Percentiles rank a stretch among this genome's conserved stretches.
Conservation (phyloP, 2,329 filamentous ascomycete genomes). For the Cercospora canescens region DNA sequence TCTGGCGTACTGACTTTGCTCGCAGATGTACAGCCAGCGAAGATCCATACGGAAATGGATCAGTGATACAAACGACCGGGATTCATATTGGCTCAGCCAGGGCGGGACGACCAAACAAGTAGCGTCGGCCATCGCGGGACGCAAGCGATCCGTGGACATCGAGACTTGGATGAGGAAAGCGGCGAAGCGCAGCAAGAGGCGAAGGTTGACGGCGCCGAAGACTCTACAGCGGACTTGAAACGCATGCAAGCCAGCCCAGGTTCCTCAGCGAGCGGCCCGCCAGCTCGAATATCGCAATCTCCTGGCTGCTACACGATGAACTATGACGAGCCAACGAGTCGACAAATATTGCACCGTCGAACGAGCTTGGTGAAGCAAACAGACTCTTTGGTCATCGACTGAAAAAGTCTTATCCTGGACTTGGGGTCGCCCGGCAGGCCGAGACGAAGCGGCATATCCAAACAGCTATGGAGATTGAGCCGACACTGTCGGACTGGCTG, state of each 20-base stretch:
- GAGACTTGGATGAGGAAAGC: not conserved
- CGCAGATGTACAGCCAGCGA: not conserved
- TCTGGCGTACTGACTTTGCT: not conserved
- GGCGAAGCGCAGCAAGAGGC: not conserved
- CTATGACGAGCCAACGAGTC: not conserved
- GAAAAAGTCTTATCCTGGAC: not conserved
- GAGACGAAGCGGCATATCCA: not conserved
- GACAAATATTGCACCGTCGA: not conserved
- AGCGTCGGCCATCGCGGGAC: not conserved
- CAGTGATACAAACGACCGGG: not conserved
- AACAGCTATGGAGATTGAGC: not conserved
- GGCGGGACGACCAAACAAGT: not conserved
- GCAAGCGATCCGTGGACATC: not conserved
- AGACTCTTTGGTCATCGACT: not conserved
- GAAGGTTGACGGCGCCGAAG: not conserved
- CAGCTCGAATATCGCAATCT: not conserved
- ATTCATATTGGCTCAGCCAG: conserved; percentile 1
- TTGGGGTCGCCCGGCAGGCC: not conserved
- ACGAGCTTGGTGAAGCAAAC: not conserved
- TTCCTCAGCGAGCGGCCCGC: not conserved
- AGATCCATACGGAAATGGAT: conserved; percentile 3
- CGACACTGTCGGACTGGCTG: not conserved
- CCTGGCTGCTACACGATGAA: too few relatives aligned
- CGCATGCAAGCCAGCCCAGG: not conserved
- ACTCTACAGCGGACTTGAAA: not conserved